Evolutionary conservation across 352 stramenopile genomes (phyloP), one percentile per base, ranked within the genome.

Genomic region (Phytophthora kernoviae): DNA sequence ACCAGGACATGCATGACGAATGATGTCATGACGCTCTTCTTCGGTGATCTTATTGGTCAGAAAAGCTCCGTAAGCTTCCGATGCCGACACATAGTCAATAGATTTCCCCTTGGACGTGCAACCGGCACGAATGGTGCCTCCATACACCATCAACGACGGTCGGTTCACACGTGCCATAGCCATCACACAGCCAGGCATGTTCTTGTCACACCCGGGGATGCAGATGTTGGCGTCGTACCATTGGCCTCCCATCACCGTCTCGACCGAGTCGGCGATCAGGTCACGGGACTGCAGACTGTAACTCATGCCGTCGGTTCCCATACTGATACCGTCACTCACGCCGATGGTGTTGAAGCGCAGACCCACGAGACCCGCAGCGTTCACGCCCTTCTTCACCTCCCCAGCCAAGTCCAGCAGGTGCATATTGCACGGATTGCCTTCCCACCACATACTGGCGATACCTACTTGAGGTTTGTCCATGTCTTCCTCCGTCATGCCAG

Each of bases 341-440:
- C 97, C 97, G 44, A 99, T 96, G 33, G 97, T 99, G 77, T 99
- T 99, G 79, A 99, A 99, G 54, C 96, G 90, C 54, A 97, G 94
- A 37, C 95, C 96, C 22, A 99, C 93, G 34, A 98, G 87, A 2
- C 83, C 91, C 7, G 84, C 87, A 11, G 74, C 88, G 54, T 93
- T 67, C 20, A 99, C 94, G 55, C 94, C 94, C 60, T 97, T 81
- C 77, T 99, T 99, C 32, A 99, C 95, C 24, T 98, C 75, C 17
- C 83, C 84, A 0, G 95, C 95, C 22, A 99, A 81, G 57, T 98
- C 93, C 36, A 99, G 78, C 43, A 99, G 74, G 73, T 99, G 97
- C 97, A 99, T 99, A 84, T 99, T 99, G 81, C 97, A 99, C 44
- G 97, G 96, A 73, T 99, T 99, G 42, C 97, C 97, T 63, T 99